Conservation (phyloP, 805 yeast species). For the Kodamaea kaohsiungensis region DNA sequence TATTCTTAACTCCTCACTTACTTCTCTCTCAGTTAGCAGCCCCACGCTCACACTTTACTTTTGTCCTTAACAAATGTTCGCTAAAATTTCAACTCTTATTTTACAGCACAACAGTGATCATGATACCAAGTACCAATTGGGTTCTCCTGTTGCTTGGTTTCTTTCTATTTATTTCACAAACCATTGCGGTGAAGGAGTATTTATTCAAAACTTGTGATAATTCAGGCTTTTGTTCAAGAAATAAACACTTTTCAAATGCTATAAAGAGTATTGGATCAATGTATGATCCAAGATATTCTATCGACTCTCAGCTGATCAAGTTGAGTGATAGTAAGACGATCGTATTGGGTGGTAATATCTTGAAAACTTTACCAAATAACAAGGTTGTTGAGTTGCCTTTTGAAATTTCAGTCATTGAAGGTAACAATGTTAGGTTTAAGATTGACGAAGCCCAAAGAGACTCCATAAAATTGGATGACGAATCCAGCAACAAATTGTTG, state of each 20-base stretch:
- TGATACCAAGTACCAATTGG: slow-evolving; percentile 1
- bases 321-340: slow-evolving; percentile 20
- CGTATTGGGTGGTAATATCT: slow-evolving; percentile 45
- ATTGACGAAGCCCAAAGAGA: slow-evolving; percentile 58
- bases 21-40: too few relatives aligned
- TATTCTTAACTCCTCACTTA: too few relatives aligned
- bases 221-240: slow-evolving; percentile 82
- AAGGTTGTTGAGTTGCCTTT: slow-evolving; percentile 50
- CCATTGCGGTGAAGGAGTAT: slow-evolving; percentile 54
- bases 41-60: too few relatives aligned
- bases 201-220: slow-evolving; percentile 76
- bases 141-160: neutral
- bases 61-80: neutral
- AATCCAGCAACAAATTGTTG: slow-evolving; percentile 18
- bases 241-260: slow-evolving; percentile 60
- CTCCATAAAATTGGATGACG: slow-evolving; percentile 12
- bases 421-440: slow-evolving; percentile 59
- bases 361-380: slow-evolving; percentile 36
- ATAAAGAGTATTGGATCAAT: slow-evolving; percentile 9
- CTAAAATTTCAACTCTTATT: neutral
- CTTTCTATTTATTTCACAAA: neutral
- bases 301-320: slow-evolving; percentile 19
- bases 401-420: slow-evolving; percentile 53
- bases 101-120: neutral
- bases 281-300: slow-evolving; percentile 23